Conservation (phyloP, 1,284 basidiomycete genomes). For the Coniferiporia weirii region DNA sequence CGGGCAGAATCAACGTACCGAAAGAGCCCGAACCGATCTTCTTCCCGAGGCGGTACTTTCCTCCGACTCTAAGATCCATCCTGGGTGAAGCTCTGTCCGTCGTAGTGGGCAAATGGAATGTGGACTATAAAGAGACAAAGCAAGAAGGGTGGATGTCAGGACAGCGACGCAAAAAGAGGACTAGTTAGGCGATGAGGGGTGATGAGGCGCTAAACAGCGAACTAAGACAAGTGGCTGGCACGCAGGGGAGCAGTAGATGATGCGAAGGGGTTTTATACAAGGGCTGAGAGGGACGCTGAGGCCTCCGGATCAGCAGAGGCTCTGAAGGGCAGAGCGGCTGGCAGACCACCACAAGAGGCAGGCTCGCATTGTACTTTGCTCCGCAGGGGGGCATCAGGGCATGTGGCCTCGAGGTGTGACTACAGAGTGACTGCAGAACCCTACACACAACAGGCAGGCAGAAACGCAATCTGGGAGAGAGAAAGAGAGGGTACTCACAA, state of each 20-base stretch:
- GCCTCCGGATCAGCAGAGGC: background rate
- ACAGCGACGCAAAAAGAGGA: constrained; percentile 1
- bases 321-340: background rate
- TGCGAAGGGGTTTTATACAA: constrained; percentile 4
- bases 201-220: constrained; percentile 13
- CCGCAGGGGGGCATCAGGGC: constrained; percentile 11
- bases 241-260: constrained; percentile 13
- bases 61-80: constrained; percentile 93
- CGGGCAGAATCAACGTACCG: constrained; percentile 50
- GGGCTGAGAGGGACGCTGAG: background rate
- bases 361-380: constrained; percentile 11
- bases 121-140: constrained; percentile 15
- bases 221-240: constrained; percentile 21
- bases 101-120: constrained; percentile 37
- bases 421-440: background rate
- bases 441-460: constrained; percentile 4
- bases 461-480: background rate
- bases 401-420: background rate
- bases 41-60: constrained; percentile 98
- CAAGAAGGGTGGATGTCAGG: constrained; percentile 11
- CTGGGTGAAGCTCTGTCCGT: constrained; percentile 65
- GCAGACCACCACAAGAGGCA: background rate
- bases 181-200: background rate
- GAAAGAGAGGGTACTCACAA: constrained; percentile 22
- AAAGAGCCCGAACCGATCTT: constrained; percentile 99